Evolutionary conservation across 805 yeast genomes (phyloP), one percentile per base, ranked within the genome.

Genomic region (Yarrowia sp.): DNA sequence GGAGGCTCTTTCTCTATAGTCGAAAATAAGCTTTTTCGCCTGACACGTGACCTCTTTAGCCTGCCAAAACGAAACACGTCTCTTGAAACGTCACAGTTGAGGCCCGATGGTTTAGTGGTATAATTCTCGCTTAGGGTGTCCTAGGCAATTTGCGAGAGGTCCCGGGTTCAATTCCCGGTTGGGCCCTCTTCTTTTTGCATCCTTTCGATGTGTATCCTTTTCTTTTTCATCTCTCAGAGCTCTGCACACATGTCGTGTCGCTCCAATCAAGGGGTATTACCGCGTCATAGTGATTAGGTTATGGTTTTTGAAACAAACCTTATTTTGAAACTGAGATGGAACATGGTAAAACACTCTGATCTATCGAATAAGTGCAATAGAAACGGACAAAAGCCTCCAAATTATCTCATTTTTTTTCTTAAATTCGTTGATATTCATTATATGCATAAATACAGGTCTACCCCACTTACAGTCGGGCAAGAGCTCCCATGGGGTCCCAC

Each of bases 401-500:
- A n/a, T n/a, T 2, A 41, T 46, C 50, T n/a, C 14, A 11, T 35
- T 8, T 3, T 2, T 35, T 16, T 36, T n/a, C 32, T 2, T 40
- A 8, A 10, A 7, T 8, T 14, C 43, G 19, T 53, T 45, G 19
- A 40, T 53, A 36, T 53, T n/a, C 38, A 35, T 49, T 26, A 11
- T 11, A 38, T 38, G 55, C 19, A 53, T 53, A 38, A 38, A 53
- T 53, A 36, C 43, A 38, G 36, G 15, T 26, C 32, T 3, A 26
- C 7, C 32, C 32, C 2, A 16, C 26, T 26, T 56, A 56, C 2
- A 56, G 43, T 53, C 69, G 74, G 8, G 92, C 92, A 67, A 89
- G 77, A 1, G 92, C 90, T 66, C 92, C 93, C 88, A 88, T 87
- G 66, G 93, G 92, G 75, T 89, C 93, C 86, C 91, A 89, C 11